phyloP scores from a whole-genome alignment of 176 grass and related monocot genomes.

The maize (Zea mays) region Zm-B73-REFERENCE-NAM-5.0 NC_050105.1:142145001-142145500 shows the following conservation, averaged over 20 bases:
- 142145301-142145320: slow-evolving; percentile 61
- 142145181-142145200: background rate
- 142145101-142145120: background rate
- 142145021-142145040: background rate
- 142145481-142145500: slow-evolving; percentile 46
- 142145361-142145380: slow-evolving; percentile 57
- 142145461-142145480: slow-evolving; percentile 20
- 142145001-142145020: slow-evolving; percentile 8
- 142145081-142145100: background rate
- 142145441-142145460: slow-evolving; percentile 33
- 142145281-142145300: slow-evolving; percentile 76
- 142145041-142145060: background rate
- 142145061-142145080: background rate
- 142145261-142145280: slow-evolving; percentile 85
- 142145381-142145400: background rate
- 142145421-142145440: slow-evolving; percentile 12
- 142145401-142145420: slow-evolving; percentile 21
- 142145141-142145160: background rate
- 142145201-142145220: slow-evolving; percentile 74
- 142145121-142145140: slow-evolving; percentile 11
- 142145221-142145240: slow-evolving; percentile 69
- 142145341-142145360: slow-evolving; percentile 65
- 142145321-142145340: slow-evolving; percentile 63
- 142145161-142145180: background rate
- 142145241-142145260: slow-evolving; percentile 72